A percentile compares a stretch with the other conserved stretches of the same genome.
Conservation (phyloP, 2,329 filamentous ascomycete genomes). For the Proliferodiscus dingleyae region DNA sequence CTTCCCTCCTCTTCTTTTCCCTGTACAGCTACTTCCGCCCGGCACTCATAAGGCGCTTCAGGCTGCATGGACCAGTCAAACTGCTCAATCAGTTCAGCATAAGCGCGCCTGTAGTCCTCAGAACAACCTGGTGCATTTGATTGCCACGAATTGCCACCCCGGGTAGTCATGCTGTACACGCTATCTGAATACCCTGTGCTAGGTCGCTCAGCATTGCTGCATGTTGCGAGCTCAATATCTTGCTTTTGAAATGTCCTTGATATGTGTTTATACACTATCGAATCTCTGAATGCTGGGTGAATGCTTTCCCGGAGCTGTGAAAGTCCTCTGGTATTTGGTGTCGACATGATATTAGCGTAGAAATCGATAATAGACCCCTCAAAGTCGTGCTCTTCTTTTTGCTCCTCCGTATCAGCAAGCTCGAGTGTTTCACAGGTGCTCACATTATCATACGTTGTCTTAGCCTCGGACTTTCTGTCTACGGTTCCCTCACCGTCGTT, state of each 20-base stretch:
- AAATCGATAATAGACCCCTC: constrained; percentile 20
- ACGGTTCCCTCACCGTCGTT: constrained; percentile 6
- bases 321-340: background rate
- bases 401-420: constrained; percentile 4
- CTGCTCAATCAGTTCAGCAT: background rate
- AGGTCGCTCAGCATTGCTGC: constrained; percentile 8
- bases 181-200: constrained; percentile 4
- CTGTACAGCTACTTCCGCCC: background rate
- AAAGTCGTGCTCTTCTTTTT: constrained; percentile 7
- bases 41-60: background rate
- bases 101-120: background rate
- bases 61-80: background rate
- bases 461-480: background rate
- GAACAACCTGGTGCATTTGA: background rate
- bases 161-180: constrained; percentile 2
- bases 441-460: background rate
- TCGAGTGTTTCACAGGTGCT: background rate
- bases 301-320: constrained; percentile 3
- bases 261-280: background rate
- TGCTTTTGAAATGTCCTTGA: background rate
- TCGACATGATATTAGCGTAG: constrained; percentile 14
- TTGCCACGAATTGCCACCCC: background rate
- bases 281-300: constrained; percentile 3
- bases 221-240: background rate
- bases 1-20: background rate